Conservation (phyloP, 225 moss, liverwort and hornwort genomes). For the Thuidium tamariscinum region DNA sequence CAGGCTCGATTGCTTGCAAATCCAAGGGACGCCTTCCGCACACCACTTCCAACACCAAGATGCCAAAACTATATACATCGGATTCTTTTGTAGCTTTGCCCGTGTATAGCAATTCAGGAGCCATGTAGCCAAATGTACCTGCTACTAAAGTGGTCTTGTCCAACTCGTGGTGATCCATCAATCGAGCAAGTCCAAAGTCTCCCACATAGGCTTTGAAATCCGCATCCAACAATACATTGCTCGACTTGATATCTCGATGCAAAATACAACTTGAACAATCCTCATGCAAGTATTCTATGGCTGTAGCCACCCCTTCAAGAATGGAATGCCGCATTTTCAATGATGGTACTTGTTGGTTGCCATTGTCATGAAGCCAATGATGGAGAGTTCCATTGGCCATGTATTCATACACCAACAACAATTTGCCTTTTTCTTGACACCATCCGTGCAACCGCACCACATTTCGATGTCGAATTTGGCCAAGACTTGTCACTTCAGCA, state of each 20-base stretch:
- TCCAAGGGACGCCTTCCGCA: background rate
- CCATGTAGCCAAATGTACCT: background rate
- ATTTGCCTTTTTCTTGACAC: background rate
- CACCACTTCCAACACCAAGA: background rate
- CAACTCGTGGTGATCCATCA: background rate
- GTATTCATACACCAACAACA: background rate
- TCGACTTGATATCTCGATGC: too few species aligned
- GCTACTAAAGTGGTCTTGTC: background rate
- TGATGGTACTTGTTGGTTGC: background rate
- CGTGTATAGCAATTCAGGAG: background rate
- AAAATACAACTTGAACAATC: too few species aligned
- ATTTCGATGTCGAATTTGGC: background rate
- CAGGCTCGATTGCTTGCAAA: accelerated
- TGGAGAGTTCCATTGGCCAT: background rate
- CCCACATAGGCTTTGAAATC: too few species aligned
- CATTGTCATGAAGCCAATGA: background rate
- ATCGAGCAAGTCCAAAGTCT: background rate
- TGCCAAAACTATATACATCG: background rate
- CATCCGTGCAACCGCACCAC: background rate
- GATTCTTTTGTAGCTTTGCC: background rate
- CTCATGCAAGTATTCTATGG: too few species aligned
- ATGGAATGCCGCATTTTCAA: too few species aligned
- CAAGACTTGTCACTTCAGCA: background rate
- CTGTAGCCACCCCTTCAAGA: too few species aligned
- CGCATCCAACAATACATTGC: too few species aligned